Conservation (phyloP, 169 alveolate species). For the Eimeria acervulina region DNA sequence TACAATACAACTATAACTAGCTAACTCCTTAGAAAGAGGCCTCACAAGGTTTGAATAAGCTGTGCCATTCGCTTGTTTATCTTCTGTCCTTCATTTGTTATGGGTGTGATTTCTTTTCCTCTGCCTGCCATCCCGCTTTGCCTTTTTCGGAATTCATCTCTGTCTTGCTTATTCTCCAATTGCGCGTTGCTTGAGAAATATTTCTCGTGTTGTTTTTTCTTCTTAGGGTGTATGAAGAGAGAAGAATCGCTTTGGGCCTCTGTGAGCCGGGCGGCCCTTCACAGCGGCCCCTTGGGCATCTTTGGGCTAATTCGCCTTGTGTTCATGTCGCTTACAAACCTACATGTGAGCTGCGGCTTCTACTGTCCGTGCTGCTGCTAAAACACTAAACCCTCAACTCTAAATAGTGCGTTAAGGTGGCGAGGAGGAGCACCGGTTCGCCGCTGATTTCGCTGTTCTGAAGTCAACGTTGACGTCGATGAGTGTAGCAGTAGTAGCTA, state of each 20-base stretch:
- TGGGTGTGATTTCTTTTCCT: not conserved
- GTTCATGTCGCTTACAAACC: slow-evolving; percentile 50
- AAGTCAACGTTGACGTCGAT: not conserved
- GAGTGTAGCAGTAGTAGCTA: not conserved
- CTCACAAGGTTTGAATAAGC: not conserved
- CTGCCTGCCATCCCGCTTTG: not conserved
- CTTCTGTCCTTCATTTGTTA: not conserved
- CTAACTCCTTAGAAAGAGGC: not conserved
- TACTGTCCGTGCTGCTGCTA: not conserved
- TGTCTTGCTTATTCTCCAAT: not conserved
- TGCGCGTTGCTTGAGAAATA: not conserved
- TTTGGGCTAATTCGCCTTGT: slow-evolving; percentile 61
- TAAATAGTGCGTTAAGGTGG: not conserved
- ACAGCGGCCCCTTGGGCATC: slow-evolving; percentile 67
- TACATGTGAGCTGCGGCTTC: slow-evolving; percentile 24
- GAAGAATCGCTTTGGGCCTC: not conserved
- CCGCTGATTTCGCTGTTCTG: not conserved
- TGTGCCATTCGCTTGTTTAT: not conserved
- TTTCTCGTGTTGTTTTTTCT: not conserved
- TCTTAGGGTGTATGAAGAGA: not conserved
- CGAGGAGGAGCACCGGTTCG: not conserved
- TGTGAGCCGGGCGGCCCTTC: slow-evolving; percentile 59
- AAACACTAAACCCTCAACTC: no score
- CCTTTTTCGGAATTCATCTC: not conserved
- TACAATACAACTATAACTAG: not conserved